These are phyloP conservation scores for Monoraphidium neglectum DNA, from an alignment of 139 green algal genomes.

Conservation along the genomic window DNA sequence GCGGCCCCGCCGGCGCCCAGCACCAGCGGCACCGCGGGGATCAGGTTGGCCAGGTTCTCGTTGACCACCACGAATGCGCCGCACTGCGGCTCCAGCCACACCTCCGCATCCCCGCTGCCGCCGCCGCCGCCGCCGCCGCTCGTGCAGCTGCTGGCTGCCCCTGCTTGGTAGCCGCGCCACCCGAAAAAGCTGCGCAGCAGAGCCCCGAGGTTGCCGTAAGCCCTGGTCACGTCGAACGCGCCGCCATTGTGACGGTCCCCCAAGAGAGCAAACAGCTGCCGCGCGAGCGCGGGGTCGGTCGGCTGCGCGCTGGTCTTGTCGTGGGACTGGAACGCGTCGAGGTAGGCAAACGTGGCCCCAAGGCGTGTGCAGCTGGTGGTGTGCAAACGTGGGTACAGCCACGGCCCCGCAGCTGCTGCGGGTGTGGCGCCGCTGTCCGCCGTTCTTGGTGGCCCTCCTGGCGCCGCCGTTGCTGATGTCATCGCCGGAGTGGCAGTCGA, in stretches of 20 bases:
- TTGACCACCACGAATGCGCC: conserved; percentile 19
- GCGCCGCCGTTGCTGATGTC: neutral
- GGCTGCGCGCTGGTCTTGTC: neutral
- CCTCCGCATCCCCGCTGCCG: neutral
- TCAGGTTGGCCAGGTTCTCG: conserved; percentile 33
- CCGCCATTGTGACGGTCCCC: conserved; percentile 4
- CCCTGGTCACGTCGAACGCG: conserved; percentile 30
- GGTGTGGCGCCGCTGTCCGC: no score
- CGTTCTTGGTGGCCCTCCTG: no score
- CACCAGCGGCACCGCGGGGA: conserved; percentile 24
- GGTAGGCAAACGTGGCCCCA: conserved; percentile 6
- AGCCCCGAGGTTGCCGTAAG: conserved; percentile 21
- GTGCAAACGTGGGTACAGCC: no score
- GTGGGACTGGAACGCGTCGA: conserved; percentile 24
- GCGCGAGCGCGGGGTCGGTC: neutral
- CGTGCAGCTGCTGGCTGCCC: neutral
- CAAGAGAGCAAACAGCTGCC: neutral
- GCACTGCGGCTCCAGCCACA: conserved; percentile 21
- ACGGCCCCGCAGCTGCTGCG: no score
- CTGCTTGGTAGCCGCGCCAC: neutral
- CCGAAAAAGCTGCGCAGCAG: conserved; percentile 22
- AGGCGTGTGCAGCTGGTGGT: conserved; percentile 6
- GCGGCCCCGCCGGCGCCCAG: conserved; percentile 20
- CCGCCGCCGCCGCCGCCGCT: neutral
- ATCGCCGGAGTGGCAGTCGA: neutral